A percentile compares a stretch with the other conserved stretches of the same genome.
Evolutionary conservation across 1,139 yeast species (phyloP).

Genomic region (Sugiyamaella pinicola): DNA sequence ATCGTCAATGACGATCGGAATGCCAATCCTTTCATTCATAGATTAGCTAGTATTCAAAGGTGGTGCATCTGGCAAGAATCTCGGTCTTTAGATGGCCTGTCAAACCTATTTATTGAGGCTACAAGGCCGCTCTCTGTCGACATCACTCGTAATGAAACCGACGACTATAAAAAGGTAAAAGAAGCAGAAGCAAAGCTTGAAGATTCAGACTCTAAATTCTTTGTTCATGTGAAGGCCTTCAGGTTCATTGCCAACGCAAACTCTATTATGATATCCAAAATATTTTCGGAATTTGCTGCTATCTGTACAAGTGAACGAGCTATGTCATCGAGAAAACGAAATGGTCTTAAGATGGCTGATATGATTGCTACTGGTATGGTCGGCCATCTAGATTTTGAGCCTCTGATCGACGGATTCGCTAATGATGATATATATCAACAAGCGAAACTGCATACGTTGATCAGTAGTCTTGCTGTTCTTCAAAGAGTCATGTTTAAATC

Average conservation of each 20-base stretch:
- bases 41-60: slow-evolving; percentile 34
- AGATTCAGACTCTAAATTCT: slow-evolving; percentile 25
- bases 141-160: slow-evolving; percentile 32
- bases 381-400: slow-evolving; percentile 32
- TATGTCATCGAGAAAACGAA: slow-evolving; percentile 30
- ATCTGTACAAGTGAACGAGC: slow-evolving; percentile 33
- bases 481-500: slow-evolving; percentile 35
- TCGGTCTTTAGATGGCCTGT: slow-evolving; percentile 27
- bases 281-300: slow-evolving; percentile 36
- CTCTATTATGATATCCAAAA: slow-evolving; percentile 36
- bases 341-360: slow-evolving; percentile 39
- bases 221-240: slow-evolving; percentile 35
- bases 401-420: slow-evolving; percentile 17
- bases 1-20: slow-evolving; percentile 24
- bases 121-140: slow-evolving; percentile 34
- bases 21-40: slow-evolving; percentile 23
- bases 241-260: slow-evolving; percentile 38
- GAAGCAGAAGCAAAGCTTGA: slow-evolving; percentile 34
- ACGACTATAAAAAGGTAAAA: slow-evolving; percentile 33
- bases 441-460: slow-evolving; percentile 28
- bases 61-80: slow-evolving; percentile 38
- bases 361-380: slow-evolving; percentile 36
- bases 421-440: slow-evolving; percentile 19
- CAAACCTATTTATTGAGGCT: slow-evolving; percentile 30
- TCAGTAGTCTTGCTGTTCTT: slow-evolving; percentile 28